Evolutionary conservation across 805 yeast genomes (phyloP).

Genomic region (Starmerella stigmatis): DNA sequence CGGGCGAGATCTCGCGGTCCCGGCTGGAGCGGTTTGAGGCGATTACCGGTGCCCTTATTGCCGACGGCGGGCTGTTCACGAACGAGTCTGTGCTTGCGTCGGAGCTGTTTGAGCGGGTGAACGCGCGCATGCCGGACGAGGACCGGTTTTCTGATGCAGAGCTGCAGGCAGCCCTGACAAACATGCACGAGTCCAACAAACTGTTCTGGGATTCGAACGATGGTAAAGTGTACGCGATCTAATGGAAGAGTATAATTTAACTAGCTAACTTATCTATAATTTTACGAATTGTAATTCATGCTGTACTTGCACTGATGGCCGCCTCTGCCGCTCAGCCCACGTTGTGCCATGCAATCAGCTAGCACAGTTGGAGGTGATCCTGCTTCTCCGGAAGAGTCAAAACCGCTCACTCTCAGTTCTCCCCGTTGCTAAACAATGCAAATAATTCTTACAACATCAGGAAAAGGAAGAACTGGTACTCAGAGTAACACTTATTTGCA

Average conservation of each 20-base stretch:
- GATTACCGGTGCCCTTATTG: constrained; percentile 39
- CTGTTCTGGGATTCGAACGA: constrained; percentile 32
- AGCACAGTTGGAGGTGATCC: no score
- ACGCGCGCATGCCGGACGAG: constrained; percentile 35
- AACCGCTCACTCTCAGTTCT: no score
- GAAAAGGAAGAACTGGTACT: no score
- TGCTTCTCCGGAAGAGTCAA: no score
- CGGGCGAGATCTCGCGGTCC: constrained; percentile 40
- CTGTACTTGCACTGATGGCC: no score
- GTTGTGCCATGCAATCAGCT: no score
- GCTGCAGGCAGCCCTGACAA: constrained; percentile 32
- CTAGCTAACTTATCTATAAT: background rate
- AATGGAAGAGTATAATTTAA: background rate
- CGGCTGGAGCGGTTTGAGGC: constrained; percentile 41
- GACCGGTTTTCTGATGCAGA: constrained; percentile 33
- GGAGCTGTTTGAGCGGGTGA: constrained; percentile 35
- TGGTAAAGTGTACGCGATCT: constrained; percentile 24
- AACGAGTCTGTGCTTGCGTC: constrained; percentile 37
- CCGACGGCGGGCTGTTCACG: constrained; percentile 33
- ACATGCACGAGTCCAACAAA: constrained; percentile 31
- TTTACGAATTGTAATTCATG: no score
- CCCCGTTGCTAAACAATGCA: no score
- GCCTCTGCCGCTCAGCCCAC: no score
- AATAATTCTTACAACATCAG: no score
- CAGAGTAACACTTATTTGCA: no score